A percentile compares a stretch with the other conserved stretches of the same genome.
Conservation (phyloP, 2,329 filamentous ascomycete species). For the Harringtonia aguacate region DNA sequence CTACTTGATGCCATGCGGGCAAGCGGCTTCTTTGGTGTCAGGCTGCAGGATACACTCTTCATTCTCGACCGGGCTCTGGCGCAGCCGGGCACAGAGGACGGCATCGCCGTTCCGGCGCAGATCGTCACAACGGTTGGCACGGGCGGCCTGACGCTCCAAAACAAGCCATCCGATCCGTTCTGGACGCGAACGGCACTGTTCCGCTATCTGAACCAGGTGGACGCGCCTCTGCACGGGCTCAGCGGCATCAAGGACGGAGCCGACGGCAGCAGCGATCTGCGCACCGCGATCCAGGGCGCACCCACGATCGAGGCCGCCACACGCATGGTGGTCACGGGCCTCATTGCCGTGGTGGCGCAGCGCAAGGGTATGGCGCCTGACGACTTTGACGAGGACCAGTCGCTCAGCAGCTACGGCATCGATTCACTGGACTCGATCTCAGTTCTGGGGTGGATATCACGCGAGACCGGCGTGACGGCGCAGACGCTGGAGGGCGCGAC, state of each 20-base stretch:
- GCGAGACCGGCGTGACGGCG: conserved; percentile 12
- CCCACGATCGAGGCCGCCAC: conserved; percentile 2
- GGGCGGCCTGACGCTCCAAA: conserved; percentile 41
- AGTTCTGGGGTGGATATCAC: conserved; percentile 13
- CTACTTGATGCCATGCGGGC: conserved; percentile 37
- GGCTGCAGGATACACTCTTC: conserved; percentile 36
- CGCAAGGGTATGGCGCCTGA: conserved; percentile 12
- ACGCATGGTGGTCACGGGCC: background rate
- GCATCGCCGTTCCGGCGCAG: conserved; percentile 29
- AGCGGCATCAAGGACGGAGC: background rate
- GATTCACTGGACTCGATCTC: conserved; percentile 15
- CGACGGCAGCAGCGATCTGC: conserved; percentile 1
- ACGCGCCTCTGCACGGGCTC: conserved; percentile 23
- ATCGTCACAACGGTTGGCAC: conserved; percentile 43
- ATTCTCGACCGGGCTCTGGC: conserved; percentile 36
- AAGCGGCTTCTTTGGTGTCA: conserved; percentile 43
- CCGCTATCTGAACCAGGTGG: conserved; percentile 34
- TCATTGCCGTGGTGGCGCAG: conserved; percentile 10
- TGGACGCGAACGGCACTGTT: conserved; percentile 41
- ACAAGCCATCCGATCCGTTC: conserved; percentile 40
- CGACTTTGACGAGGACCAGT: conserved; percentile 10
- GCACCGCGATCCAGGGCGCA: conserved; percentile 1
- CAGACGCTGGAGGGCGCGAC: conserved; percentile 12
- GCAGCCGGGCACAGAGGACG: conserved; percentile 16
- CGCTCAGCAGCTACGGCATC: conserved; percentile 13